A percentile compares a stretch with the other conserved stretches of the same genome.
These are phyloP conservation scores for Gracilaria caudata DNA, from an alignment of 23 red algal genomes.

Conservation along the genomic window DNA sequence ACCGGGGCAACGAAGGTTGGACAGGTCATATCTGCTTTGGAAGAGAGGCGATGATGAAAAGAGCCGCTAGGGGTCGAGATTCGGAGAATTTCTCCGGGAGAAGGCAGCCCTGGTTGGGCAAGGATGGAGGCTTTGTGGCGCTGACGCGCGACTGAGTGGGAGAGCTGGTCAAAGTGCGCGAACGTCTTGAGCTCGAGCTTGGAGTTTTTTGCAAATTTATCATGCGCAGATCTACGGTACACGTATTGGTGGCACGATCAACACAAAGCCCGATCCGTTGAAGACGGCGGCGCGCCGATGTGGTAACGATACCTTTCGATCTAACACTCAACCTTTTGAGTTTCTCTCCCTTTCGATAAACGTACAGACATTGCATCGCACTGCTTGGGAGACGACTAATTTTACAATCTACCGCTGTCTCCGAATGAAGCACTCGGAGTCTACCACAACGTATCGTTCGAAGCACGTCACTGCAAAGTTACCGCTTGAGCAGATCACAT, in stretches of 20 bases:
- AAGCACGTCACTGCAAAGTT: background rate
- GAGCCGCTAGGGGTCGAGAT: background rate
- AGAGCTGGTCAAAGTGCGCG: background rate
- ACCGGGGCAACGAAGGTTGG: background rate
- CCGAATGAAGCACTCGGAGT: no score
- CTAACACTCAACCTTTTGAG: no score
- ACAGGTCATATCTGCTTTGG: background rate
- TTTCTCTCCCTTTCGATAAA: no score
- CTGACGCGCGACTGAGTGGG: background rate
- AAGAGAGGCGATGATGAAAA: background rate
- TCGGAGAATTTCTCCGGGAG: background rate
- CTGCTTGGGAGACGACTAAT: no score
- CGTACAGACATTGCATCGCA: no score
- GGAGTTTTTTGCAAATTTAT: slow-evolving; percentile 11
- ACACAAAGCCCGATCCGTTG: background rate
- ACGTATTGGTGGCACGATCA: no score
- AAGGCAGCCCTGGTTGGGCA: background rate
- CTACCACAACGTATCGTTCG: no score
- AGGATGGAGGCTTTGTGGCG: background rate
- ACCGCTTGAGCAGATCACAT: background rate
- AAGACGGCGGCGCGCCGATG: no score
- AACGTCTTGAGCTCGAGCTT: slow-evolving; percentile 12
- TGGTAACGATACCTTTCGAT: no score
- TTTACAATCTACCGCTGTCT: no score
- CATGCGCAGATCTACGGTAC: background rate